Conservation (phyloP, 2,329 filamentous ascomycete genomes). For the Epichloe glyceriae region DNA sequence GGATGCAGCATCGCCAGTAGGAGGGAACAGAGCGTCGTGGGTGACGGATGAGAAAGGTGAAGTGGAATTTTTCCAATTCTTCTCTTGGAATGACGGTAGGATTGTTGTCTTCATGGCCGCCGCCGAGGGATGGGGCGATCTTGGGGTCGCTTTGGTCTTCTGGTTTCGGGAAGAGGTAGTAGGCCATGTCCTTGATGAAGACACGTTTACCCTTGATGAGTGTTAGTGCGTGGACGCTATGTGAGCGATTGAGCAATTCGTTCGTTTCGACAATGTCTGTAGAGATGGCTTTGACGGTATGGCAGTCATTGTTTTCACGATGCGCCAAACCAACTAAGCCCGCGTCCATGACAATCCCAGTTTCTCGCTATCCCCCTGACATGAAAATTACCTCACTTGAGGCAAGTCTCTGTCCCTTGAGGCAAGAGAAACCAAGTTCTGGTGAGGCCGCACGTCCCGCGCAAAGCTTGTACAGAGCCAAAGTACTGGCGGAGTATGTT, state of each 20-base stretch:
- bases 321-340: background rate
- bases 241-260: background rate
- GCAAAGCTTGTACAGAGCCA: no score
- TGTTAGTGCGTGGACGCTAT: no score
- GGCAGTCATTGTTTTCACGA: background rate
- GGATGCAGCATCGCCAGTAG: slow-evolving; percentile 87
- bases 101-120: slow-evolving; percentile 50
- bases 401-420: no score
- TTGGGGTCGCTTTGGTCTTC: slow-evolving; percentile 44
- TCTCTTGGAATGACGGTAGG: slow-evolving; percentile 70
- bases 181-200: slow-evolving; percentile 96
- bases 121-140: slow-evolving; percentile 70
- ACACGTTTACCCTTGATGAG: slow-evolving; percentile 63
- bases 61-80: slow-evolving; percentile 70
- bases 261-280: no score
- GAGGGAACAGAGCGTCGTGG: slow-evolving; percentile 85
- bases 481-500: no score
- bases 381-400: no score
- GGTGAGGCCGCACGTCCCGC: no score
- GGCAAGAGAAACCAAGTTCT: no score
- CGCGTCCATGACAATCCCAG: no score
- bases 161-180: slow-evolving; percentile 75
- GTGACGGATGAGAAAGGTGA: slow-evolving; percentile 92
- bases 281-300: background rate
- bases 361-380: no score